Conservation (phyloP, 164 flowering plant species). For the Piper longum region DNA sequence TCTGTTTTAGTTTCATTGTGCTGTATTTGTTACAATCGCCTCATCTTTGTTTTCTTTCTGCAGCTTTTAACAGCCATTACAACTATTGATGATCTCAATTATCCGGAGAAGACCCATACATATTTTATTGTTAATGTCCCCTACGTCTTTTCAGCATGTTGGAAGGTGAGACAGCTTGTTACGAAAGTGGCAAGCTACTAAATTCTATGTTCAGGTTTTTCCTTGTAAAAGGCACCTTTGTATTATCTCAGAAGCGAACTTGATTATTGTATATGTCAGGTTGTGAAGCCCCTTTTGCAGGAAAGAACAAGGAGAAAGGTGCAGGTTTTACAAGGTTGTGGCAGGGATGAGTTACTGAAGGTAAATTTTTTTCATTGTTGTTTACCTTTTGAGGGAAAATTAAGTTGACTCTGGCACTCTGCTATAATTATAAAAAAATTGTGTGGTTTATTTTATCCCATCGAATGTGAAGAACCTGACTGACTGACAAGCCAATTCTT, state of each 20-base stretch:
- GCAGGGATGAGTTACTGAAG: slow-evolving; percentile 72
- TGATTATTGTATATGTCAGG: slow-evolving; percentile 27
- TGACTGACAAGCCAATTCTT: too few species aligned
- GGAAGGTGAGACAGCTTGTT: slow-evolving; percentile 58
- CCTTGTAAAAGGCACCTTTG: background rate
- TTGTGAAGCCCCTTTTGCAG: slow-evolving; percentile 89
- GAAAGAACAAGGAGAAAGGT: slow-evolving; percentile 85
- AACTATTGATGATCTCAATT: slow-evolving; percentile 88
- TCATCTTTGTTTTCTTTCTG: slow-evolving; percentile 11
- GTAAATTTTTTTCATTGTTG: slow-evolving; percentile 16
- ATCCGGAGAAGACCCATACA: slow-evolving; percentile 96
- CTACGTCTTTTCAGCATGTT: slow-evolving; percentile 86
- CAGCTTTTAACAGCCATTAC: slow-evolving; percentile 78
- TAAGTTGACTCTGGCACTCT: background rate
- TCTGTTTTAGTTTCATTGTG: too few species aligned
- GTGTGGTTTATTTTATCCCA: too few species aligned
- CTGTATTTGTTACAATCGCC: too few species aligned
- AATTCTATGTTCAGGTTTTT: background rate
- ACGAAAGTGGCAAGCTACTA: background rate
- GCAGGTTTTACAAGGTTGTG: slow-evolving; percentile 82
- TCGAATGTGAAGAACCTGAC: too few species aligned
- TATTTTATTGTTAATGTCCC: slow-evolving; percentile 91
- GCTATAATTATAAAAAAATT: background rate
- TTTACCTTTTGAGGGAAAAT: background rate
- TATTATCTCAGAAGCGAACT: background rate